Evolutionary conservation across 306 rosid species (phyloP).

Genomic region (Dalbergia cochinchinensis): DNA sequence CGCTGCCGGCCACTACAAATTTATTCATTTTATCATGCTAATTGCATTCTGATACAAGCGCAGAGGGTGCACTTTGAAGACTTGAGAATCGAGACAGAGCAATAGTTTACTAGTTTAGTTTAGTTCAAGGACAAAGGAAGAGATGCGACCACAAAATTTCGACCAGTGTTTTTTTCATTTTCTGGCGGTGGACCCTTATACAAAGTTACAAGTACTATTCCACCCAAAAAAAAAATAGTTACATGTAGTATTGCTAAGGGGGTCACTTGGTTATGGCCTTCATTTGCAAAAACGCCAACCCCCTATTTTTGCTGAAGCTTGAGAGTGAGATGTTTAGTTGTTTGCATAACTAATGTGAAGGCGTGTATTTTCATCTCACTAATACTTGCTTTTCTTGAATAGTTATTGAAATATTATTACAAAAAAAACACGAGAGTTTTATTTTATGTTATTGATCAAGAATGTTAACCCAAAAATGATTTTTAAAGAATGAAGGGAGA

Average conservation of each 20-base stretch:
- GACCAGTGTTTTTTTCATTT: background rate
- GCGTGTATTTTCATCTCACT: no score
- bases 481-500: no score
- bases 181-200: background rate
- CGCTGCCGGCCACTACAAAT: constrained; percentile 20
- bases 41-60: background rate
- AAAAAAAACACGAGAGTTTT: no score
- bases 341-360: no score
- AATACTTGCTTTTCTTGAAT: no score
- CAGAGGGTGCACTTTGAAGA: background rate
- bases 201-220: no score
- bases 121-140: background rate
- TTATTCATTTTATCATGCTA: constrained; percentile 22
- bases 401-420: no score
- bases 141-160: background rate
- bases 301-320: no score
- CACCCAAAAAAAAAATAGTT: no score
- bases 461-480: no score
- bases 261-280: background rate
- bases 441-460: no score
- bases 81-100: background rate
- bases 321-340: no score
- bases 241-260: background rate
- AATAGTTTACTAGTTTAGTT: background rate
- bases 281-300: background rate